A percentile compares a stretch with the other conserved stretches of the same genome.
Conservation (phyloP, 495 filamentous ascomycete species). For the Glutinoglossum americanum region DNA sequence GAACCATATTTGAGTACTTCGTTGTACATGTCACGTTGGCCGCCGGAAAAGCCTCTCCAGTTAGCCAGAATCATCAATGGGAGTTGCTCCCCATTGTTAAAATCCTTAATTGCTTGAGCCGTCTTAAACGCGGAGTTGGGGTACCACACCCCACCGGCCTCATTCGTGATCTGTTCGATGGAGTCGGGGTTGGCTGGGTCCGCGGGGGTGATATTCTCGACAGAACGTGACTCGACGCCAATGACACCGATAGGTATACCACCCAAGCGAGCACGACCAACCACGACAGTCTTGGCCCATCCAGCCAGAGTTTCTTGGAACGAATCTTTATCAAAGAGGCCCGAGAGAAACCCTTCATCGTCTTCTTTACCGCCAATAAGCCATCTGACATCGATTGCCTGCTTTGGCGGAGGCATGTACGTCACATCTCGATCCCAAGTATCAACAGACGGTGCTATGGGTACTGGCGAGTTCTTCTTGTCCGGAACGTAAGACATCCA, state of each 20-base stretch:
- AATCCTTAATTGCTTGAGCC: conserved; percentile 92
- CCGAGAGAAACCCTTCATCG: conserved; percentile 59
- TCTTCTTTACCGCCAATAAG: conserved; percentile 80
- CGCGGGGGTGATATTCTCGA: conserved; percentile 94
- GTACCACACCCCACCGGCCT: conserved; percentile 98
- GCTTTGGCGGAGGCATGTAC: conserved; percentile 68
- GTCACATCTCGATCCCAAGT: conserved; percentile 80
- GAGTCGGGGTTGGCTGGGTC: conserved; percentile 97
- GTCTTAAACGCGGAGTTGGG: conserved; percentile 99
- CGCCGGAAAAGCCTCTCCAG: conserved; percentile 99
- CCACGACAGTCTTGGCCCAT: conserved; percentile 91
- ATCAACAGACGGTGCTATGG: conserved; percentile 67
- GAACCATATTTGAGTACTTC: conserved; percentile 98
- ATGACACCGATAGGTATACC: conserved; percentile 99
- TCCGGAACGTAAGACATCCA: conserved; percentile 96
- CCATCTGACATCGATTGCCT: conserved; percentile 83
- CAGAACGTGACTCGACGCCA: conserved; percentile 81
- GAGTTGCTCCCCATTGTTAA: conserved; percentile 96
- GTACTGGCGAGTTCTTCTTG: conserved; percentile 72
- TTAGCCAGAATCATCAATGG: conserved; percentile 98
- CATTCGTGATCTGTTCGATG: conserved; percentile 75
- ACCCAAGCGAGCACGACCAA: conserved; percentile 87
- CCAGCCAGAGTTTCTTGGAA: conserved; percentile 94
- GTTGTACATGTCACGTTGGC: conserved; percentile 99
- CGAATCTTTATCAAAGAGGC: conserved; percentile 88